phyloP scores from a whole-genome alignment of 345 rosid genomes.

The Citrus australasica region DNA sequence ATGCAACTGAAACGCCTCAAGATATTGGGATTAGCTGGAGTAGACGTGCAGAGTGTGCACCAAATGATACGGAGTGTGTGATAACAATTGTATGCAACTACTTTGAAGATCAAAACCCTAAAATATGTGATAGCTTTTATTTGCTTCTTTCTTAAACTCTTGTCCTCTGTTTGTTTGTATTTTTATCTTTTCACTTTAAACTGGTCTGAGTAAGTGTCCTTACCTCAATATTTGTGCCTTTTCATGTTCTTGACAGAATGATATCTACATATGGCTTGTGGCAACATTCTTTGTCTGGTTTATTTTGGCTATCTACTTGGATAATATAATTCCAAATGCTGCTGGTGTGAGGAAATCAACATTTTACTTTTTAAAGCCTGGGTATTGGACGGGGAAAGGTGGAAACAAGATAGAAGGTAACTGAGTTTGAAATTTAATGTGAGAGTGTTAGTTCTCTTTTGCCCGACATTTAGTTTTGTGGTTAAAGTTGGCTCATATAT shows the following conservation, averaged over 20 bases:
- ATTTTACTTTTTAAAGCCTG: constrained; percentile 72
- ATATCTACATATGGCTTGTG: constrained; percentile 66
- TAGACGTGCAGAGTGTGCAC: constrained; percentile 50
- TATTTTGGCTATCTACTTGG: constrained; percentile 77
- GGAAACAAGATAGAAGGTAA: constrained; percentile 73
- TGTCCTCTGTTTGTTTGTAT: not conserved
- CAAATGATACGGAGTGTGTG: constrained; percentile 52
- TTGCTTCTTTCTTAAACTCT: not conserved
- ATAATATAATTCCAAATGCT: constrained; percentile 77
- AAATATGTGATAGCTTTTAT: not conserved
- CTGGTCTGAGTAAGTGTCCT: not conserved
- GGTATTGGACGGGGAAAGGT: constrained; percentile 89
- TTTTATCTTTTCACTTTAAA: not conserved
- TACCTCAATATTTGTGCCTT: not conserved
- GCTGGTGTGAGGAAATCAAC: constrained; percentile 73
- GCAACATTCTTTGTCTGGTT: constrained; percentile 64
- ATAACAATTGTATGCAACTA: constrained; percentile 61
- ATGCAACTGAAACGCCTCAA: constrained; percentile 63
- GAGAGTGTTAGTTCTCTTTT: constrained; percentile 3
- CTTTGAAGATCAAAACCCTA: constrained; percentile 9
- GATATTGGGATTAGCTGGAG: constrained; percentile 88
- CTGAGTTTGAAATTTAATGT: constrained; percentile 12
- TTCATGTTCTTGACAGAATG: constrained; percentile 56
- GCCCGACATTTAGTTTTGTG: not conserved
- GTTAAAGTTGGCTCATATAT: constrained; percentile 1